Base-by-base conservation (phyloP, 139 green algal species). In the Micromonas pusilla region DNA sequence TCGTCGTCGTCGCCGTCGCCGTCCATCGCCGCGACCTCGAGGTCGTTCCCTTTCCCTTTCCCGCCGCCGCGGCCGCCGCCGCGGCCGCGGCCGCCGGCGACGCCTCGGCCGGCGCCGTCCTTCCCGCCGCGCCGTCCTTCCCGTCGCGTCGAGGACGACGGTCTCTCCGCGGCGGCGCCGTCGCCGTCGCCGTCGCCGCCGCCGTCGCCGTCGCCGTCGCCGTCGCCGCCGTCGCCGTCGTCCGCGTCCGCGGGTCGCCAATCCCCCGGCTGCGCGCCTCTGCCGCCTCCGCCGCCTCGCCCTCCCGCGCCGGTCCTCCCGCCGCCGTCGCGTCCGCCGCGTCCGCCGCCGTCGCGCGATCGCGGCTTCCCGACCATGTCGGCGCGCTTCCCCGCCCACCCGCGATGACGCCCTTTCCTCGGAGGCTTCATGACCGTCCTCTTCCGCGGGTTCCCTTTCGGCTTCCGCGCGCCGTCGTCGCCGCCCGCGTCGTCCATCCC, bases 161-260 rank as follows among this genome's bases (percentile, higher is more conserved):
- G n/a, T 37, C 36, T 70, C 63, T 33, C 20, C 63, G 26, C 63
- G 16, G 16, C n/a, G 20, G 63, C 3, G 63, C 23, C 31, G 66
- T 25, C 66, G 28, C 66, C 66, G 16, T 20, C 66, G 37, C 3
- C 66, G 66, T 31, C 66, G 66, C 31, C 66, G 66, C 66, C 66
- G 16, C 66, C 32, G 5, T 68, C 5, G 2, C 26, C 54, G 54
- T 65, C 54, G 54, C 26, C 54, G 54, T 3, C 62, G 5, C 62
- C 62, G 62, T 28, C 19, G 5, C 23, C 62, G 6, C 62, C 5
- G 62, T 68, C 28, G 36, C n/a, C 36, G 5, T 52, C 70, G 33
- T 65, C 6, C 37, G 28, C 3, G 26, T 76, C 52, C 3, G 1
- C 23, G n/a, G 2, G 54, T 65, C 54, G 54, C 26, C 54, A 25